Evolutionary conservation across 306 rosid species (phyloP).

Genomic region (Lablab purpureus): DNA sequence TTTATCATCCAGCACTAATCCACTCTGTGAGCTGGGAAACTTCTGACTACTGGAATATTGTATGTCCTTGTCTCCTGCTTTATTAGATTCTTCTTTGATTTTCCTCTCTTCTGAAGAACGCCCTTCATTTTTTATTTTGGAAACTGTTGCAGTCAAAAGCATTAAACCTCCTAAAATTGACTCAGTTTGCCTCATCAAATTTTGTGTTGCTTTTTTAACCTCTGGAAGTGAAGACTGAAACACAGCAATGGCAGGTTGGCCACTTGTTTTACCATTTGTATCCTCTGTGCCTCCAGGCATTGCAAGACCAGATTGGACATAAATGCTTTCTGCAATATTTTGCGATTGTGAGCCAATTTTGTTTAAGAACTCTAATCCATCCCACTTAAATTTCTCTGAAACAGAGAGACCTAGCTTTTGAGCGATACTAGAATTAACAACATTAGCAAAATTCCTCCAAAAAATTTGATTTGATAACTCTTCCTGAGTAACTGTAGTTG

Average conservation of each 20-base stretch:
- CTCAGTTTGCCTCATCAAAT: conserved; percentile 86
- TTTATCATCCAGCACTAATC: conserved; percentile 62
- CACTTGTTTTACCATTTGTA: conserved; percentile 50
- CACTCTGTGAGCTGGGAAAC: conserved; percentile 56
- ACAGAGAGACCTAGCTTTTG: conserved; percentile 80
- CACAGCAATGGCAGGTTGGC: conserved; percentile 56
- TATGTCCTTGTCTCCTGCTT: conserved; percentile 48
- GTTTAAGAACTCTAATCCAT: conserved; percentile 81
- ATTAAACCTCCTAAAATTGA: conserved; percentile 88
- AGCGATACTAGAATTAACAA: conserved; percentile 72
- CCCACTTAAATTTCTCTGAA: conserved; percentile 88
- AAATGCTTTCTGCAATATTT: conserved; percentile 73
- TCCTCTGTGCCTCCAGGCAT: conserved; percentile 60
- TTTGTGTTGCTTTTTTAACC: conserved; percentile 75
- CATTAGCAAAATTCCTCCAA: conserved; percentile 79
- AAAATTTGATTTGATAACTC: conserved; percentile 68
- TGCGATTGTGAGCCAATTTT: conserved; percentile 80
- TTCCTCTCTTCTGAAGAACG: conserved; percentile 53
- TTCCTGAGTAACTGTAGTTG: conserved; percentile 49
- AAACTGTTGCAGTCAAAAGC: conserved; percentile 86
- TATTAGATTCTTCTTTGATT: conserved; percentile 50
- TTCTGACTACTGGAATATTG: conserved; percentile 46
- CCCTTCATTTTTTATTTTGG: conserved; percentile 70
- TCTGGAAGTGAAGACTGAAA: conserved; percentile 79
- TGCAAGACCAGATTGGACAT: conserved; percentile 93